These are phyloP conservation scores for Daldinia sp. DNA, from an alignment of 2,329 filamentous ascomycete species.

Conservation along the genomic window DNA sequence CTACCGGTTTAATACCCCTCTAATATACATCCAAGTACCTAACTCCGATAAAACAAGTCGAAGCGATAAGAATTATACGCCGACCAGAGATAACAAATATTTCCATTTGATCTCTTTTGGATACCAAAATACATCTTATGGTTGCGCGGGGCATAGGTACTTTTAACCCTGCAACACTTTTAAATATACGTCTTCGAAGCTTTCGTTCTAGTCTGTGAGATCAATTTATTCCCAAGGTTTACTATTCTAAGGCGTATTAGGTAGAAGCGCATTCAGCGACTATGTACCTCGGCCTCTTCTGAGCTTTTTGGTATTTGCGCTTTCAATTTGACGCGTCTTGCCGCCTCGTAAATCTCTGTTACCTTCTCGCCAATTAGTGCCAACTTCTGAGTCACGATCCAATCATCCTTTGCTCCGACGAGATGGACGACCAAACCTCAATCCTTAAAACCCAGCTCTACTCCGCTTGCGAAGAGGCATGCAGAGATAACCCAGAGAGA, in stretches of 20 bases:
- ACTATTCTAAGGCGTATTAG: not conserved
- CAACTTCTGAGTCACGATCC: not conserved
- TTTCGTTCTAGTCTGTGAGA: too few species aligned
- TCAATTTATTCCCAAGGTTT: too few species aligned
- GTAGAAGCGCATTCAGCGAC: not conserved
- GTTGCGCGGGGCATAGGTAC: not conserved
- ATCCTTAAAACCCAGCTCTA: conserved; percentile 66
- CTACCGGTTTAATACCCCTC: not conserved
- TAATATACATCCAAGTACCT: too few species aligned
- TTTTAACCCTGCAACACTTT: too few species aligned
- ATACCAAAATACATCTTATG: not conserved
- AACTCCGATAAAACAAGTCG: not conserved
- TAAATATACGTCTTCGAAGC: too few species aligned
- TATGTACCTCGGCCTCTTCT: not conserved
- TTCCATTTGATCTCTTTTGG: not conserved
- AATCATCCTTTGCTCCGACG: conserved; percentile 3
- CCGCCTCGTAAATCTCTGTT: not conserved
- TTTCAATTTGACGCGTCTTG: not conserved
- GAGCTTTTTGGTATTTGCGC: too few species aligned
- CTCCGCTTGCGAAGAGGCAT: conserved; percentile 60
- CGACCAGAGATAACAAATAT: conserved; percentile 21
- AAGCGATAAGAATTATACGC: too few species aligned
- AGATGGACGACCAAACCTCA: conserved; percentile 44
- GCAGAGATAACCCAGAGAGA: conserved; percentile 52
- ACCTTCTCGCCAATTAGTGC: not conserved